Conservation (phyloP, 768 basidiomycete species). For the Russula vinacea region DNA sequence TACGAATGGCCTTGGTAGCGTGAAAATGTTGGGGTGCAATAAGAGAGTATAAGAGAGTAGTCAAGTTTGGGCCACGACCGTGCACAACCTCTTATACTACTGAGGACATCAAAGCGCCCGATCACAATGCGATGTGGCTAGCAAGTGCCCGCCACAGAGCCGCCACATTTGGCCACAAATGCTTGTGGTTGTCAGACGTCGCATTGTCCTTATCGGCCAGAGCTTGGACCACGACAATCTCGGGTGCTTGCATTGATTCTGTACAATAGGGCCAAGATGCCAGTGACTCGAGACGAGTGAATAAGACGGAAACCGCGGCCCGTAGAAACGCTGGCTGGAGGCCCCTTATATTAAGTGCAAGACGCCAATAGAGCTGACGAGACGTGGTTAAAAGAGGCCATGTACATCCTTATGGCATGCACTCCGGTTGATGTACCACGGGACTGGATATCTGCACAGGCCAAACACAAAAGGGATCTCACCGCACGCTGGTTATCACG, state of each 20-base stretch:
- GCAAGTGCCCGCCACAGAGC: not conserved
- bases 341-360: too few species aligned
- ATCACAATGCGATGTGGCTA: conserved; percentile 6
- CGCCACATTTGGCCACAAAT: not conserved
- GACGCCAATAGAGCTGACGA: not conserved
- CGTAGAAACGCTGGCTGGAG: not conserved
- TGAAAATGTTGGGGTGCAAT: not conserved
- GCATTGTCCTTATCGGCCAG: too few species aligned
- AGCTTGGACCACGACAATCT: not conserved
- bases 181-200: not conserved
- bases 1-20: not conserved
- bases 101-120: not conserved
- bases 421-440: not conserved
- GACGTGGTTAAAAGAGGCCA: not conserved
- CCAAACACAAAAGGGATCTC: not conserved
- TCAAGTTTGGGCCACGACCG: not conserved
- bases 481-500: not conserved
- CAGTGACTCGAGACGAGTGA: too few species aligned
- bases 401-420: not conserved
- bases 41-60: not conserved
- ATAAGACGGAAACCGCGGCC: not conserved
- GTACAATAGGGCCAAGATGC: not conserved
- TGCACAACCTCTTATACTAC: conserved; percentile 8
- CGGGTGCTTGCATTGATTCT: not conserved
- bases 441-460: not conserved